Base-by-base conservation (phyloP, 768 basidiomycete genomes). In the Pulveroboletus sp. region DNA sequence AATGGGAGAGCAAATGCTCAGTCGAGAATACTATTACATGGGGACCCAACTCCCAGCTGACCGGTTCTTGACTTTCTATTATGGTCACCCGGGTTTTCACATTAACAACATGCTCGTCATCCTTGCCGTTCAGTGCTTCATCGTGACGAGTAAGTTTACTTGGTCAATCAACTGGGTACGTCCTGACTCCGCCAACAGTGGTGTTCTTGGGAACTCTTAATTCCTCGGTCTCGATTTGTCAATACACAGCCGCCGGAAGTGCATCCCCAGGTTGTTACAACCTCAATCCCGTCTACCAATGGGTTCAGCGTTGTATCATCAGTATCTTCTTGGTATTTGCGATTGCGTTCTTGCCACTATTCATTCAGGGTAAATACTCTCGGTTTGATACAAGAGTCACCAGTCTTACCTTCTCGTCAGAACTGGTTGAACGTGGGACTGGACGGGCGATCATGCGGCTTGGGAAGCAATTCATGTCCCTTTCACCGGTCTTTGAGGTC, bases 31-130 rank as follows among this genome's bases (percentile, higher is more conserved):
- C 69, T 99, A 99, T 71, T 98, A 98, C 63, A 72, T 99, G 55
- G 96, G 96, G 27, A 99, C 96, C 21, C 96, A 98, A 66, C 80
- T 99, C 46, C 94, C 96, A 33, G 86, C 98, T 66, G 96, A 99
- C 68, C 85, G 96, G 39, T 99, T 99, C 84, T 74, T 99, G 70
- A 99, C 96, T 43, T 99, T 98, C 79, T 98, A 99, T 76, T 99
- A 99, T 60, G 94, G 93, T 41, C 96, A 98, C 69, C 96, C 96
- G 39, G 96, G 92, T 46, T 99, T 99, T 86, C 96, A 98, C 66
- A 95, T 99, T 75, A 97, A 99, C 79, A 99, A 98, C 69, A 98
- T 98, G 82, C 76, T 98, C 66, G 89, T 99, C 70, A 99, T 99
- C 64, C 71, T 96, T 57, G 95, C 96, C 35, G 90, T 98, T 26